Evolutionary conservation across 139 green algal species (phyloP).

Genomic region (Coelastrella sp.): DNA sequence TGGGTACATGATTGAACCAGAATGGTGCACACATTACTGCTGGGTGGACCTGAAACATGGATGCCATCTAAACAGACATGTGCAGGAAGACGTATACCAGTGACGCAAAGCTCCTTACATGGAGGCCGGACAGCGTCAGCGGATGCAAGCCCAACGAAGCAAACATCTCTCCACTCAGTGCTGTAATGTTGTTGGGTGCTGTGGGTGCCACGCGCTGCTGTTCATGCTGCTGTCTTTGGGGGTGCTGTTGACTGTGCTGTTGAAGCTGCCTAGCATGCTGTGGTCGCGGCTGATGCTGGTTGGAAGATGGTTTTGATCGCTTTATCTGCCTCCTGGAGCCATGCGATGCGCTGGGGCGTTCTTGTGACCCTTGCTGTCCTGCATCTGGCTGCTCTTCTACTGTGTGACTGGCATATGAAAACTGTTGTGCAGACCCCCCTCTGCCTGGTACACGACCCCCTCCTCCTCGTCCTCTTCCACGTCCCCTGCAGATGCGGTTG

Average conservation of each 20-base stretch:
- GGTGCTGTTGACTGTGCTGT: slow-evolving; percentile 16
- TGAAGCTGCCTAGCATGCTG: not conserved
- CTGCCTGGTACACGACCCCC: too few relatives aligned
- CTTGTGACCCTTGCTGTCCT: not conserved
- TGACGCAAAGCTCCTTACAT: slow-evolving; percentile 9
- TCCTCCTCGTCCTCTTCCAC: too few relatives aligned
- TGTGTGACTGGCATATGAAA: too few relatives aligned
- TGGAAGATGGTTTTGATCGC: not conserved
- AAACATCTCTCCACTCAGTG: slow-evolving; percentile 38
- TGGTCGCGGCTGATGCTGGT: not conserved
- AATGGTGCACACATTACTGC: not conserved
- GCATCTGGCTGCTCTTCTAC: too few relatives aligned
- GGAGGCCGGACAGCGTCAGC: slow-evolving; percentile 4
- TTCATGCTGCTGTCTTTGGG: slow-evolving; percentile 1
- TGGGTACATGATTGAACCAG: too few relatives aligned
- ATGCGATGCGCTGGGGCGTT: too few relatives aligned
- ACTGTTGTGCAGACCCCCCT: too few relatives aligned
- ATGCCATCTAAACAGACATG: not conserved
- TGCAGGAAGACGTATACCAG: not conserved
- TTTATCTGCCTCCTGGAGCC: not conserved
- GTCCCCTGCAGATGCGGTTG: too few relatives aligned
- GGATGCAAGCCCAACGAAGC: slow-evolving; percentile 8
- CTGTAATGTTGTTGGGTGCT: not conserved
- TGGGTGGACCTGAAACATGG: too few relatives aligned
- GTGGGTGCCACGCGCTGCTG: not conserved